Percentiles rank a stretch among this genome's conserved stretches.
phyloP scores from a whole-genome alignment of 2,329 filamentous ascomycete genomes.

The Botrytis fabae region DNA sequence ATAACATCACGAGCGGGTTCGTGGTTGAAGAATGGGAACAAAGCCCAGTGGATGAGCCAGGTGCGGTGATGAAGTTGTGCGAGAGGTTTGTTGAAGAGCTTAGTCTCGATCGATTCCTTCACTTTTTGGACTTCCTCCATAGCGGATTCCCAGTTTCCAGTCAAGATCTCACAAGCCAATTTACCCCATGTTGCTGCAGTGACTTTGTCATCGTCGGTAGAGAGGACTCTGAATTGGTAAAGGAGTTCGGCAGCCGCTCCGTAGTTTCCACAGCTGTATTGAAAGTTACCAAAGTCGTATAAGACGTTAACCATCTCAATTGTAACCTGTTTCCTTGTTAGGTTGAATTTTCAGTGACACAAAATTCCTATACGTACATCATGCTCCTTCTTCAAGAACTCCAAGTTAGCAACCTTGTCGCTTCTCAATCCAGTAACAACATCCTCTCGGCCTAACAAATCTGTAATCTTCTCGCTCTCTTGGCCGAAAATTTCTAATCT shows the following conservation, averaged over 20 bases:
- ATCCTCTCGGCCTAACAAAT: slow-evolving; percentile 81
- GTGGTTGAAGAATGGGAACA: slow-evolving; percentile 99
- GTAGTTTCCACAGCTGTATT: slow-evolving; percentile 97
- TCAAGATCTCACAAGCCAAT: slow-evolving; percentile 92
- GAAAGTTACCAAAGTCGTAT: slow-evolving; percentile 94
- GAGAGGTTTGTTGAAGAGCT: slow-evolving; percentile 93
- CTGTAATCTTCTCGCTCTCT: slow-evolving; percentile 84
- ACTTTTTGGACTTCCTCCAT: slow-evolving; percentile 90
- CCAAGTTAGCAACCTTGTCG: slow-evolving; percentile 98
- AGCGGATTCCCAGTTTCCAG: slow-evolving; percentile 90
- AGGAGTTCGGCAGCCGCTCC: slow-evolving; percentile 85
- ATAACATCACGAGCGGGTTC: slow-evolving; percentile 86
- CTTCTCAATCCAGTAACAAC: slow-evolving; percentile 88
- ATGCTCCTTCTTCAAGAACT: slow-evolving; percentile 95
- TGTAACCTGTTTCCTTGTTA: slow-evolving; percentile 61
- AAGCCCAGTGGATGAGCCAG: slow-evolving; percentile 96
- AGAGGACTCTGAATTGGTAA: slow-evolving; percentile 96
- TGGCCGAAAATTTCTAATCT: slow-evolving; percentile 82
- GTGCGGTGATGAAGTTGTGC: slow-evolving; percentile 95
- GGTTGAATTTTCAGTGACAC: slow-evolving; percentile 17
- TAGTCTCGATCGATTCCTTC: slow-evolving; percentile 88
- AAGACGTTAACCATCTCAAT: slow-evolving; percentile 94
- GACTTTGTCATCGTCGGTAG: slow-evolving; percentile 98
- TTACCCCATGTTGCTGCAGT: slow-evolving; percentile 96
- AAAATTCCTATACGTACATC: slow-evolving; percentile 57